phyloP scores from a whole-genome alignment of 495 filamentous ascomycete genomes.

The Podospora australis region DNA sequence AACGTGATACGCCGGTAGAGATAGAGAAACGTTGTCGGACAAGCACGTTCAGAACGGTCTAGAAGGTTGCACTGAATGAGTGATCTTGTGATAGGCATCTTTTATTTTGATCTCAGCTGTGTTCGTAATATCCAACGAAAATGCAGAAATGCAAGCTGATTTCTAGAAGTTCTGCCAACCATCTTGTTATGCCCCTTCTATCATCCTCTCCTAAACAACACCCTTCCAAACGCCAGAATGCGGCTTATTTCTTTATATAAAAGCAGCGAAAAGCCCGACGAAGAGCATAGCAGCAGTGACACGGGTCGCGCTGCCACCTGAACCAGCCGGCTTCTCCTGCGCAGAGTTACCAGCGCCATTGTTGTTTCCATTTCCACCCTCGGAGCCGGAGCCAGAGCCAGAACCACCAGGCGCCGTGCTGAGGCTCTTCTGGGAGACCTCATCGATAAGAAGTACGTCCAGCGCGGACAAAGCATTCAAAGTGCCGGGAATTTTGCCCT shows the following conservation, averaged over 20 bases:
- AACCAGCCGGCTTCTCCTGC: neutral
- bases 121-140: too few species aligned
- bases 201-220: too few species aligned
- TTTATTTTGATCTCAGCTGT: too few species aligned
- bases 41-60: too few species aligned
- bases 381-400: slow-evolving; percentile 10
- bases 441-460: slow-evolving; percentile 40
- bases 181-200: too few species aligned
- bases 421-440: slow-evolving; percentile 18
- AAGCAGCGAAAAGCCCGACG: neutral
- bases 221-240: too few species aligned
- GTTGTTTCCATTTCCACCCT: neutral
- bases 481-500: slow-evolving; percentile 51
- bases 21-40: too few species aligned
- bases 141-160: too few species aligned
- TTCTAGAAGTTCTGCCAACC: too few species aligned
- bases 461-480: slow-evolving; percentile 62
- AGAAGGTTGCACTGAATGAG: too few species aligned
- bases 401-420: slow-evolving; percentile 21
- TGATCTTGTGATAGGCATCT: too few species aligned
- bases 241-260: neutral
- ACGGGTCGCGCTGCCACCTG: neutral
- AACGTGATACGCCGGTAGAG: too few species aligned
- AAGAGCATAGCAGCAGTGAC: neutral
- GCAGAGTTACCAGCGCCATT: neutral